phyloP scores from a whole-genome alignment of 1,139 yeast species.

The Petasospora rhodanensis region DNA sequence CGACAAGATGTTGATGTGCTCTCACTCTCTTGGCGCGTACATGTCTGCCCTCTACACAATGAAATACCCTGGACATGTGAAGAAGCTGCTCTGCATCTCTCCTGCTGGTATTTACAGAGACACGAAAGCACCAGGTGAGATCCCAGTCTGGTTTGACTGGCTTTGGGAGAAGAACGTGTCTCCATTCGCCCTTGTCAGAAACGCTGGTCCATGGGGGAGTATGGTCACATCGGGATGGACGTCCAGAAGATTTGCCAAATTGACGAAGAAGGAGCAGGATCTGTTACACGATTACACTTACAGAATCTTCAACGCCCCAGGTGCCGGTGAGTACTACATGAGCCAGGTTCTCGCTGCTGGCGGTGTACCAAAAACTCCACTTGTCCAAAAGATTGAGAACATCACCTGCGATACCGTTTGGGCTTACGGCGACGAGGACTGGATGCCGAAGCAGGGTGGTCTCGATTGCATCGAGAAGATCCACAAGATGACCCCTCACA shows the following conservation, averaged over 20 bases:
- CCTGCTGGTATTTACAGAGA: slow-evolving; percentile 66
- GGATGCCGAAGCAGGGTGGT: slow-evolving; percentile 48
- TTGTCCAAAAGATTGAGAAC: slow-evolving; percentile 46
- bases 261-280: slow-evolving; percentile 37
- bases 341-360: slow-evolving; percentile 69
- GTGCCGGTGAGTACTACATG: slow-evolving; percentile 74
- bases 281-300: slow-evolving; percentile 62
- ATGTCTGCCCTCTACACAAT: slow-evolving; percentile 70
- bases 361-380: slow-evolving; percentile 64
- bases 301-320: slow-evolving; percentile 64
- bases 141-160: slow-evolving; percentile 60
- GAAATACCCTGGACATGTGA: slow-evolving; percentile 59
- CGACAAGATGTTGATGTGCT: slow-evolving; percentile 61
- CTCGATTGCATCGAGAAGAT: slow-evolving; percentile 28
- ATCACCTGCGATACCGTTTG: slow-evolving; percentile 52
- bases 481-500: slow-evolving; percentile 11
- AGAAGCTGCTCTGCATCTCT: slow-evolving; percentile 67
- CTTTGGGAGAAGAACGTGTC: slow-evolving; percentile 71
- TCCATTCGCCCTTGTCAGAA: slow-evolving; percentile 63
- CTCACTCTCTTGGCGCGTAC: slow-evolving; percentile 94
- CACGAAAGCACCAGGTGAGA: slow-evolving; percentile 38
- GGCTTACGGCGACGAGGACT: slow-evolving; percentile 72
- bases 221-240: slow-evolving; percentile 78
- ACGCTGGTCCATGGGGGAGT: slow-evolving; percentile 63
- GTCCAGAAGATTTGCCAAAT: slow-evolving; percentile 54